Base-by-base conservation (phyloP, 805 yeast genomes). In the Metschnikowia lunata region DNA sequence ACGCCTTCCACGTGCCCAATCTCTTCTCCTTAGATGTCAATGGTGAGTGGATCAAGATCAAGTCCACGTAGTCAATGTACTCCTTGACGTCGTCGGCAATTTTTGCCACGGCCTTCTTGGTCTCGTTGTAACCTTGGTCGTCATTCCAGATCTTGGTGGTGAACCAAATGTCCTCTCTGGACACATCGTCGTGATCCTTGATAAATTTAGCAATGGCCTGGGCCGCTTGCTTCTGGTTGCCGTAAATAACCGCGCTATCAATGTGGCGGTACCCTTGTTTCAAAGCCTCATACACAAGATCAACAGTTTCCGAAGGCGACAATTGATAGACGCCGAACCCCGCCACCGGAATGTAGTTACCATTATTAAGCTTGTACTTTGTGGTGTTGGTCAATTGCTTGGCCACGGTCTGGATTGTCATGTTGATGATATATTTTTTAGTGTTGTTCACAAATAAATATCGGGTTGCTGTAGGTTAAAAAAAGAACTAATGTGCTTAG, bases 201-300 rank as follows among this genome's bases (percentile, higher is more conserved):
- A 82, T 48, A 72, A 79, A 85, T 41, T 65, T 59, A 14, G 69
- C 61, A 36, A 85, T 76, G 6, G 84, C 93, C 38, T 73, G 69
- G 14, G 80, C 80, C 5, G 79, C 79, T 50, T 80, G 84, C 12
- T 51, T 51, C 58, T 85, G 88, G 63, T 86, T 86, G 9, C 67
- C 65, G 65, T 87, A 87, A n/a, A 62, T 61, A 8, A 74, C 79
- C 7, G 95, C 96, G 14, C 83, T 69, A 58, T 87, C 93, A 46
- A 86, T 66, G 56, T 83, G 91, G 52, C 93, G 75, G 60, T 83
- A 86, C 0, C 95, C 95, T 11, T 60, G 66, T 29, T 70, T 62
- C 46, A 86, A 70, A 1, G 90, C 93, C 28, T 70, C 59, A 51
- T 74, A 69, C 0, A 80, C 83, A 26, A 79, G 56, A 0, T 68